A percentile compares a stretch with the other conserved stretches of the same genome.
phyloP scores from a whole-genome alignment of 2,329 filamentous ascomycete genomes.

The Beauveria varroae region DNA sequence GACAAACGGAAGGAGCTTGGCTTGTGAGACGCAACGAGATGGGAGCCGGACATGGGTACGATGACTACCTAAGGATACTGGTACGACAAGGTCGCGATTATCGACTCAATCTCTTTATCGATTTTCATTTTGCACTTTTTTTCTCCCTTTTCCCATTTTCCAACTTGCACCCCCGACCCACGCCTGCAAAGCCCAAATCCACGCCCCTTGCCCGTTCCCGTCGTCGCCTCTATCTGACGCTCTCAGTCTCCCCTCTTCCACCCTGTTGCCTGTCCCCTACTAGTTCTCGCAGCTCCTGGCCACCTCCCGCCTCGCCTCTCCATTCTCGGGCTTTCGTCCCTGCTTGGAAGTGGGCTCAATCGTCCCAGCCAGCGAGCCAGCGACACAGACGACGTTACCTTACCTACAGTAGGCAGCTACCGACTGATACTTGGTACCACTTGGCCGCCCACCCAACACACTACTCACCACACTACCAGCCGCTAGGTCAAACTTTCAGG shows the following conservation, averaged over 20 bases:
- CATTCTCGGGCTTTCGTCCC: constrained; percentile 1
- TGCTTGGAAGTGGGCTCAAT: background rate
- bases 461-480: background rate
- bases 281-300: background rate
- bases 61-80: background rate
- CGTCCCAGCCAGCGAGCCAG: background rate
- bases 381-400: background rate
- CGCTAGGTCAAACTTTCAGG: constrained; percentile 9
- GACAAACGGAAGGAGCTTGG: background rate
- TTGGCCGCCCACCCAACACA: constrained; percentile 2
- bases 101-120: too few species aligned
- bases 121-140: background rate
- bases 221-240: background rate
- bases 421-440: background rate
- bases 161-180: background rate
- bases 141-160: background rate
- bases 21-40: background rate
- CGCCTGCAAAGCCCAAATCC: background rate
- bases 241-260: background rate
- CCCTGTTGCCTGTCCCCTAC: background rate
- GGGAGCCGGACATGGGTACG: background rate
- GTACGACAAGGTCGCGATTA: background rate
- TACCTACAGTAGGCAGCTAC: too few species aligned
- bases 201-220: background rate
- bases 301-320: constrained; percentile 1